A percentile compares a stretch with the other conserved stretches of the same genome.
Conservation (phyloP, 1,139 yeast genomes). For the Hansenula lynferdii region DNA sequence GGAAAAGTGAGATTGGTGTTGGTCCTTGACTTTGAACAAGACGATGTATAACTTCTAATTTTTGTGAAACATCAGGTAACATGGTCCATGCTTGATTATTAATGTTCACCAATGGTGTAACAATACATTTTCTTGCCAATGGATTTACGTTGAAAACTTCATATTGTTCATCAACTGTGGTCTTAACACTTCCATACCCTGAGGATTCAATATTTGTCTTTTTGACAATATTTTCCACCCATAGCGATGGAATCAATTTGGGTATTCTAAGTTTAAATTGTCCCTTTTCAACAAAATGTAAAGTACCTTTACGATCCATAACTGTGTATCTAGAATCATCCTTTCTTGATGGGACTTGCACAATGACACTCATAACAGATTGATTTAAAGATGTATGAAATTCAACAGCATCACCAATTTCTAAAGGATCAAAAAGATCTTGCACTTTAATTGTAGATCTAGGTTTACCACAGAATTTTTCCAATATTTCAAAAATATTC, state of each 20-base stretch:
- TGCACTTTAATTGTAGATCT: conserved; percentile 6
- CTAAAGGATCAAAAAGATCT: conserved; percentile 24
- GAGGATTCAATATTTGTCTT: conserved; percentile 23
- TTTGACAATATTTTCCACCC: conserved; percentile 28
- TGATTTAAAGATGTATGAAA: conserved; percentile 28
- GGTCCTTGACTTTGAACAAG: conserved; percentile 45
- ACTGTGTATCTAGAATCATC: conserved; percentile 50
- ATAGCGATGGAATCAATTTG: conserved; percentile 37
- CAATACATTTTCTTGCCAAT: conserved; percentile 18
- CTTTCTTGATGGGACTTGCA: conserved; percentile 34
- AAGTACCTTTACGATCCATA: conserved; percentile 51
- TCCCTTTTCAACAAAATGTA: conserved; percentile 43
- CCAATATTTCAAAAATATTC: too few species aligned
- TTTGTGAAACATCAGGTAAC: conserved; percentile 31
- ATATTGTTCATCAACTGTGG: conserved; percentile 19
- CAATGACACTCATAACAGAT: conserved; percentile 37
- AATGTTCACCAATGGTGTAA: conserved; percentile 21
- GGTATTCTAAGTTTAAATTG: conserved; percentile 52
- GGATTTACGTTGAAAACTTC: conserved; percentile 24
- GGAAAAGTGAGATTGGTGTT: conserved; percentile 42
- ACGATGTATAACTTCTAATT: conserved; percentile 52
- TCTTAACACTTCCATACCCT: conserved; percentile 27
- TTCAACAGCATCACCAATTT: conserved; percentile 43
- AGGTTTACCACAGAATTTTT: conserved; percentile 6
- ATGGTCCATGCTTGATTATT: conserved; percentile 29